A percentile compares a stretch with the other conserved stretches of the same genome.
phyloP scores from a whole-genome alignment of 495 filamentous ascomycete genomes.

The Xylaria venustula region DNA sequence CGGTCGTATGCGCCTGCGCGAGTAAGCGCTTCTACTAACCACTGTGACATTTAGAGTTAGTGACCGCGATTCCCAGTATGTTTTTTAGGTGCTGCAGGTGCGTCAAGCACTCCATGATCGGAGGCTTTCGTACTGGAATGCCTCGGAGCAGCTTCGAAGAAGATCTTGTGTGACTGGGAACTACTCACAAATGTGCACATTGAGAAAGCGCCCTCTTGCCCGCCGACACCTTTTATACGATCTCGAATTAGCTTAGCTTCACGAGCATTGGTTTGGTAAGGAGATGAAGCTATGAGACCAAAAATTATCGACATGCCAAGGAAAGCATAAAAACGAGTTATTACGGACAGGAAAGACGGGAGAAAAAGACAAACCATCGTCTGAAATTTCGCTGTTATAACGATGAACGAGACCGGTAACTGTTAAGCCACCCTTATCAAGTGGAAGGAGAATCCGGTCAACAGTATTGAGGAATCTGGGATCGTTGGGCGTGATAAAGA shows the following conservation, averaged over 20 bases:
- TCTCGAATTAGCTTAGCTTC: neutral
- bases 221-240: constrained; percentile 57
- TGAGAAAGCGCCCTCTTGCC: constrained; percentile 70
- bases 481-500: constrained; percentile 73
- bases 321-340: neutral
- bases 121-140: neutral
- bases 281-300: neutral
- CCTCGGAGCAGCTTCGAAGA: neutral
- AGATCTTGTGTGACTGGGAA: neutral
- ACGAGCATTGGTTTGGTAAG: neutral
- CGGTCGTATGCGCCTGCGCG: constrained; percentile 64
- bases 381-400: constrained; percentile 62
- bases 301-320: too few relatives aligned
- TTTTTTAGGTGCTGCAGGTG: too few relatives aligned
- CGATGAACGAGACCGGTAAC: constrained; percentile 70
- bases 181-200: constrained; percentile 57
- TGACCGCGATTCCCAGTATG: neutral
- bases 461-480: constrained; percentile 68
- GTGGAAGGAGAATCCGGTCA: constrained; percentile 62
- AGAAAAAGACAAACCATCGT: constrained; percentile 57
- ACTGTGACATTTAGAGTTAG: constrained; percentile 34
- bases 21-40: constrained; percentile 74
- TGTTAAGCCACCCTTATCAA: constrained; percentile 69
- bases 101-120: too few relatives aligned
- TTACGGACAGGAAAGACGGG: neutral